Evolutionary conservation across 495 filamentous ascomycete species (phyloP), one percentile per base, ranked within the genome.

Genomic region (Paragyromitra xinjiangensis): DNA sequence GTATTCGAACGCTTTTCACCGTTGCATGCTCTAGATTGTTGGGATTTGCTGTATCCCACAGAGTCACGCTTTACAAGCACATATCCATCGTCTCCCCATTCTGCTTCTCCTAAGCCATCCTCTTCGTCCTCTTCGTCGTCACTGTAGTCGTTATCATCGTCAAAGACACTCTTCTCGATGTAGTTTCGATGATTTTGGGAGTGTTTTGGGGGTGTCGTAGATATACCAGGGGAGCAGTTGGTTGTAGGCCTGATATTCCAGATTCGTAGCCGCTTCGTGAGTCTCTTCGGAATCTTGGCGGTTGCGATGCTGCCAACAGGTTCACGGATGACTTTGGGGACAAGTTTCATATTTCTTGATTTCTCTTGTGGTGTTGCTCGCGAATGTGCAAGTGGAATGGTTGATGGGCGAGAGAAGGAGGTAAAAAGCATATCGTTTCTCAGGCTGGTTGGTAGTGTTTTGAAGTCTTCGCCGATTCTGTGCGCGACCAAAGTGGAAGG

Each of bases 81-180:
- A 16, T 64, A 55, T 3, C 37, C 72, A 9, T 65, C 71, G 4
- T 62, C 71, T 3, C 39, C 51, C 64, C 64, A 66, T 6, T 14
- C 44, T 5, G 5, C 26, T n/a, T 66, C 64, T 22, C 24, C 64
- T 29, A 66, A 37, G 14, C 53, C 69, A 8, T 48, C 65, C 0
- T 70, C 72, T 2, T 70, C 72, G 1, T 56, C 64, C 8, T 70
- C 64, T 6, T 58, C 45, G 1, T 64, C 61, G 6, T 58, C 42
- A 5, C 6, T 16, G 58, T 76, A 72, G 50, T 65, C 68, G 12
- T 39, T 42, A 1, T 63, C 62, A 50, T 77, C 62, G 1, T 61
- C 74, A 19, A 58, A 77, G 7, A 66, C 6, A 1, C 70, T 40
- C 26, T 58, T 65, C 37, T 77, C 74, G 2, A n/a, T 14, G 42